phyloP scores from a whole-genome alignment of 1,284 basidiomycete species.

The Trichosporon sp. region DNA sequence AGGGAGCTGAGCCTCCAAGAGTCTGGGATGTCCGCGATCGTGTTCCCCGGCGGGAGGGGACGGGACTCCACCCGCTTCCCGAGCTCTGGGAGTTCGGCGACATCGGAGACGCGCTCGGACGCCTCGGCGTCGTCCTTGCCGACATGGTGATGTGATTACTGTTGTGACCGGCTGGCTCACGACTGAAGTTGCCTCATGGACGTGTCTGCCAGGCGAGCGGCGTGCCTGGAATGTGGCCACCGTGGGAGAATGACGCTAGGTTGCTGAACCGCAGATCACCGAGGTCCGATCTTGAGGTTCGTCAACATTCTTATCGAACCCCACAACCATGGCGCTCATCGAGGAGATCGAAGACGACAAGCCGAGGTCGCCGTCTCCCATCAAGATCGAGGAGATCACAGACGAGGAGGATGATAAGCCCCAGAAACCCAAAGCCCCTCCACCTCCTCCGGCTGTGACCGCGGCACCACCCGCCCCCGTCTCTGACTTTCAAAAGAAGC shows the following conservation, averaged over 20 bases:
- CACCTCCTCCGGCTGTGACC: slow-evolving; percentile 26
- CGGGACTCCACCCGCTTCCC: slow-evolving; percentile 10
- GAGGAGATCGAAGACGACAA: slow-evolving; percentile 41
- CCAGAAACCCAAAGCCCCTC: not conserved
- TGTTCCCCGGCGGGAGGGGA: slow-evolving; percentile 1
- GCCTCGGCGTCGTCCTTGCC: slow-evolving; percentile 23
- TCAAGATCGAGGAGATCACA: slow-evolving; percentile 30
- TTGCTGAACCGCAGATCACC: not conserved
- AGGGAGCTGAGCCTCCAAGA: not conserved
- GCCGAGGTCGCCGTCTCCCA: slow-evolving; percentile 12
- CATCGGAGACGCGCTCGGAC: slow-evolving; percentile 16
- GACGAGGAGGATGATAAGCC: slow-evolving; percentile 27
- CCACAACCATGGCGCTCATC: slow-evolving; percentile 43
- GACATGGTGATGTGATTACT: slow-evolving; percentile 18
- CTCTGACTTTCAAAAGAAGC: not conserved
- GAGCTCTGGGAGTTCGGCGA: slow-evolving; percentile 12
- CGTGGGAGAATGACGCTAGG: slow-evolving; percentile 28
- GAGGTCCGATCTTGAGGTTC: not conserved
- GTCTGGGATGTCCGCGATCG: slow-evolving; percentile 1
- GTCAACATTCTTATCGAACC: not conserved
- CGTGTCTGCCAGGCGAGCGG: slow-evolving; percentile 15
- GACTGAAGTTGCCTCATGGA: slow-evolving; percentile 7
- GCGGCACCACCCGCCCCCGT: slow-evolving; percentile 15
- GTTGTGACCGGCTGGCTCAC: not conserved
- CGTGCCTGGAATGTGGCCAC: not conserved